These are phyloP conservation scores for Thelonectria olida DNA, from an alignment of 2,329 filamentous ascomycete species.

Conservation along the genomic window DNA sequence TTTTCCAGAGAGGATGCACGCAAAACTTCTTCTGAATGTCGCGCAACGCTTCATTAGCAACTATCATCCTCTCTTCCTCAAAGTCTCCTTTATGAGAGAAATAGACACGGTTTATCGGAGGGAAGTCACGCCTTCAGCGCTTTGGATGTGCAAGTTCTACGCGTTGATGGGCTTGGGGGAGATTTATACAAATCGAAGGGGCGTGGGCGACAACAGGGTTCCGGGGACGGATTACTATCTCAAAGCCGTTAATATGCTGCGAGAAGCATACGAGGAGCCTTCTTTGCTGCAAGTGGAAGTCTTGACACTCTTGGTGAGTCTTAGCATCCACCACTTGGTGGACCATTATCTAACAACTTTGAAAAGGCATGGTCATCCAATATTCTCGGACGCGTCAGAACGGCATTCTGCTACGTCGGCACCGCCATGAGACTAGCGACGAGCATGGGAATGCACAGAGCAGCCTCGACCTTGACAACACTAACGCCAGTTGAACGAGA, in stretches of 20 bases:
- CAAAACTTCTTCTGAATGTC: slow-evolving; percentile 42
- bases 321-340: rapidly evolving
- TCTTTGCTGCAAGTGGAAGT: slow-evolving; percentile 55
- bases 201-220: slow-evolving; percentile 41
- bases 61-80: slow-evolving; percentile 45
- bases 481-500: slow-evolving; percentile 38
- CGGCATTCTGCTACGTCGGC: slow-evolving; percentile 45
- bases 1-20: slow-evolving; percentile 41
- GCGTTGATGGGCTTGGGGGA: slow-evolving; percentile 55
- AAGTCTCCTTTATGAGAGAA: slow-evolving; percentile 48
- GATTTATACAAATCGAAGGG: slow-evolving; percentile 52
- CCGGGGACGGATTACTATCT: slow-evolving; percentile 56
- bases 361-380: slow-evolving; percentile 42
- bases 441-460: slow-evolving; percentile 53
- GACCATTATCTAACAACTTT: background rate
- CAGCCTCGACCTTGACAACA: slow-evolving; percentile 29
- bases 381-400: slow-evolving; percentile 46
- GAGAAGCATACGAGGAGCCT: slow-evolving; percentile 54
- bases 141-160: slow-evolving; percentile 55
- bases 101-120: slow-evolving; percentile 48
- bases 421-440: slow-evolving; percentile 50
- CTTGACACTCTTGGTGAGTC: slow-evolving; percentile 39
- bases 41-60: slow-evolving; percentile 43
- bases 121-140: slow-evolving; percentile 36
- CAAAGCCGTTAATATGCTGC: slow-evolving; percentile 49